phyloP scores from a whole-genome alignment of 352 stramenopile genomes.

The Phytophthora foliorum region DNA sequence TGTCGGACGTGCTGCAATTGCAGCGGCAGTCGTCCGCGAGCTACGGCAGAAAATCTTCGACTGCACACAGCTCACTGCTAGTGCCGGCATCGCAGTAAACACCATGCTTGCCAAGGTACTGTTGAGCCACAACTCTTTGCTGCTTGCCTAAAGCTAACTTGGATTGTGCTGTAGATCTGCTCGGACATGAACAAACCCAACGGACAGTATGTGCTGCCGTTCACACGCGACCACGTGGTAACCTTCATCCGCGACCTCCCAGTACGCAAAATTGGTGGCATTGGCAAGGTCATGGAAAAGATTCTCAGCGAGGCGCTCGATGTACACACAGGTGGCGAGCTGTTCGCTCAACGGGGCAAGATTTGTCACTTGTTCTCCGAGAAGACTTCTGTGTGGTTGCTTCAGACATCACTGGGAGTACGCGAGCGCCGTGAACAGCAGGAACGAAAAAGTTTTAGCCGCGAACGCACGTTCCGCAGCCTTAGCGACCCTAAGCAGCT shows the following conservation, averaged over 20 bases:
- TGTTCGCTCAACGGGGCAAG: slow-evolving; percentile 67
- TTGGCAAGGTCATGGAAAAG: slow-evolving; percentile 97
- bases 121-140: neutral
- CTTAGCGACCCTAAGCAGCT: slow-evolving; percentile 54
- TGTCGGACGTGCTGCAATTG: slow-evolving; percentile 38
- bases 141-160: slow-evolving; percentile 4
- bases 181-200: slow-evolving; percentile 98
- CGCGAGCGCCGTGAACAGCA: slow-evolving; percentile 53
- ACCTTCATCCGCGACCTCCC: slow-evolving; percentile 91
- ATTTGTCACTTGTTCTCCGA: slow-evolving; percentile 75
- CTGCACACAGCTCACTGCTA: slow-evolving; percentile 94
- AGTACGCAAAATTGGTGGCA: slow-evolving; percentile 94
- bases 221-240: slow-evolving; percentile 77
- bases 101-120: slow-evolving; percentile 94
- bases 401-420: slow-evolving; percentile 80
- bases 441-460: slow-evolving; percentile 84
- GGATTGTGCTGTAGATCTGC: slow-evolving; percentile 73
- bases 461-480: slow-evolving; percentile 75
- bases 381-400: slow-evolving; percentile 74
- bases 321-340: slow-evolving; percentile 88
- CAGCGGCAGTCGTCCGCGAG: slow-evolving; percentile 77
- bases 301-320: slow-evolving; percentile 80
- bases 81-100: slow-evolving; percentile 94
- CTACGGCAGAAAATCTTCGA: slow-evolving; percentile 88
- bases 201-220: slow-evolving; percentile 93